Conservation (phyloP, 768 basidiomycete genomes). For the Asterophora lycoperdoides region DNA sequence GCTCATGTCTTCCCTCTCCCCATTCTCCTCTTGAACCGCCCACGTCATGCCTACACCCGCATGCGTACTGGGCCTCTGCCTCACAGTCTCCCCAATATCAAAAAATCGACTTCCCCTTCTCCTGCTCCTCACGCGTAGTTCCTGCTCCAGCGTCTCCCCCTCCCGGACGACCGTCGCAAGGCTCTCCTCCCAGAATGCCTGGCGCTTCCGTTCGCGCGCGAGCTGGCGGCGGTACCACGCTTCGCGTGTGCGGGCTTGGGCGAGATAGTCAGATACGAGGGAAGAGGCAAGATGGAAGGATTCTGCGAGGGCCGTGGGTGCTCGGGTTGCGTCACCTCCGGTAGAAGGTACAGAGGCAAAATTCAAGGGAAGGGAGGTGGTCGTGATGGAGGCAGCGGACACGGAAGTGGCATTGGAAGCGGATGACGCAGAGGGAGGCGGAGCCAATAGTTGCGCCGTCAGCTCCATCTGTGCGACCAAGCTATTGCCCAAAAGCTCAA, state of each 20-base stretch:
- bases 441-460: slow-evolving; percentile 57
- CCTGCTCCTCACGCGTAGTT: slow-evolving; percentile 60
- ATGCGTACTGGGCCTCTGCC: slow-evolving; percentile 14
- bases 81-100: slow-evolving; percentile 26
- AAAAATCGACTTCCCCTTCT: slow-evolving; percentile 58
- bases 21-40: slow-evolving; percentile 6
- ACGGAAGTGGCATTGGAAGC: too few relatives aligned
- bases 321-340: too few relatives aligned
- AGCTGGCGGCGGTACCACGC: slow-evolving; percentile 70
- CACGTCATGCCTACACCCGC: background rate
- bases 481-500: slow-evolving; percentile 68
- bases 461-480: slow-evolving; percentile 76
- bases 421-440: background rate
- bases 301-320: too few relatives aligned
- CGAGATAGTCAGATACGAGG: too few relatives aligned
- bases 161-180: slow-evolving; percentile 80
- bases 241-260: slow-evolving; percentile 56
- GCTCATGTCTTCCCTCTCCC: background rate
- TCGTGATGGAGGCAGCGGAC: too few relatives aligned
- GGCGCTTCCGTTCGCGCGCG: slow-evolving; percentile 57
- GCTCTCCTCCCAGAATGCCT: slow-evolving; percentile 86
- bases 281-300: too few relatives aligned
- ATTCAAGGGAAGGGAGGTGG: too few relatives aligned
- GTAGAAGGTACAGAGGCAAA: too few relatives aligned
- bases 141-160: slow-evolving; percentile 78